Base-by-base conservation (phyloP, 2,329 filamentous ascomycete genomes). In the Hypoxylon sp. region DNA sequence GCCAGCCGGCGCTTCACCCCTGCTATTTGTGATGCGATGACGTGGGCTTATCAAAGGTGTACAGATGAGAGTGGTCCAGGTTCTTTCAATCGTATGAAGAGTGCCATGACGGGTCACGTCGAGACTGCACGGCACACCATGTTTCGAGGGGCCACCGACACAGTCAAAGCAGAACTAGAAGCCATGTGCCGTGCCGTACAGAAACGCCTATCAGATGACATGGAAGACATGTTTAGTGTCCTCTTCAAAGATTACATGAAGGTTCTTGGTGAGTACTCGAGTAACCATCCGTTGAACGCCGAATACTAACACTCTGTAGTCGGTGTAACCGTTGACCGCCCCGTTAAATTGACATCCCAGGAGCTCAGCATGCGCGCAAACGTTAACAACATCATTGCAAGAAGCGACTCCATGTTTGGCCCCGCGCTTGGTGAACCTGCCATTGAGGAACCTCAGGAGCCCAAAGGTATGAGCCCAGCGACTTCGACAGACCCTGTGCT, bases 1-100 rank as follows among this genome's bases (percentile, higher is more conserved):
- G 83, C 84, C 15, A 89, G 83, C 71, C 84, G 87, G 3, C 79
- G 84, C 35, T 88, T 89, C 62, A 81, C 80, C 0, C 86, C 86
- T 0, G 79, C 79, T 2, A 82, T 90, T 58, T 74, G 78, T 3
- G 47, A 70, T 1, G 76, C 75, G 32, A 88, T 90, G 83, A 67
- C 69, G 1, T 65, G 75, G 1, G 82, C 80, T 0, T 90, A 90
- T 72, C 62, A 78, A 0, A 55, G 51, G 0, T 88, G 86, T 72
- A 67, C 75, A 3, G 69, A 75, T 0, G 84, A 88, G 72, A 42
- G 44, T n/a, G 81, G 84, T 3, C 3, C 39, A 0, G 87, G 87
- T 2, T 79, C 75, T 10, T 88, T 79, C 73, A 76, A 62, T 37
- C 81, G 86, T 2, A 89, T 89, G 84, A 89, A 87, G 68, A 63